Evolutionary conservation across 108 stramenopile genomes (phyloP), one percentile per base, ranked within the genome.

Genomic region (Mediolabrus comicus): DNA sequence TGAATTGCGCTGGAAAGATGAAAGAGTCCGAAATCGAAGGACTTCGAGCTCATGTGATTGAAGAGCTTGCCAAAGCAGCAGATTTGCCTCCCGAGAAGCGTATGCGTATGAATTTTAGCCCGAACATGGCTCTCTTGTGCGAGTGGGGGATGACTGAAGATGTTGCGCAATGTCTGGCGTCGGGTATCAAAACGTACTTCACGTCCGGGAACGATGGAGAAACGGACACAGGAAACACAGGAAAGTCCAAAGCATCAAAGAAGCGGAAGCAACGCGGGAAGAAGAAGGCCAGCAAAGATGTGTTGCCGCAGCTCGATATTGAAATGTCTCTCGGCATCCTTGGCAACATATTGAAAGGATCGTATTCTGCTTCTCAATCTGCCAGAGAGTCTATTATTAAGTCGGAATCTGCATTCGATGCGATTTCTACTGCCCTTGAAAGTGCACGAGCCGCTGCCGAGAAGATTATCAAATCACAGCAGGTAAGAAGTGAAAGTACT

Each of bases 111-210:
- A 73, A 77, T 53, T 55, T 88, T 16, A 71, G 83, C 36, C 77
- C 86, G 2, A 59, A 87, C 74, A 65, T 87, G 34, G 60, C 89
- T 16, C 72, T 88, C 12, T 74, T 93, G 35, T 89, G 87, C 51
- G 59, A 36, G 30, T 94, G 89, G 84, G 81, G 83, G 2, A 90
- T 87, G 87, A 62, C 65, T 1, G 80, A 83, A 9, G 80, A 87
- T 1, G 82, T 92, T 9, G 79, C 79, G 22, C 28, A 34, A 25
- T 77, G 83, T 17, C 72, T 92, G 31, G 82, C 86, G 22, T 59
- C 36, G 29, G 86, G 87, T 4, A 83, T 92, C 30, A 41, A 58
- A 6, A 32, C 51, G 1, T 61, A 74, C 53, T 75, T 84, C 66
- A 73, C 59, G 34, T 64, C 72, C 17, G 74, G 63, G 8, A 24